These are phyloP conservation scores for Psilocybe tampanensis DNA, from an alignment of 768 basidiomycete species.

Conservation along the genomic window DNA sequence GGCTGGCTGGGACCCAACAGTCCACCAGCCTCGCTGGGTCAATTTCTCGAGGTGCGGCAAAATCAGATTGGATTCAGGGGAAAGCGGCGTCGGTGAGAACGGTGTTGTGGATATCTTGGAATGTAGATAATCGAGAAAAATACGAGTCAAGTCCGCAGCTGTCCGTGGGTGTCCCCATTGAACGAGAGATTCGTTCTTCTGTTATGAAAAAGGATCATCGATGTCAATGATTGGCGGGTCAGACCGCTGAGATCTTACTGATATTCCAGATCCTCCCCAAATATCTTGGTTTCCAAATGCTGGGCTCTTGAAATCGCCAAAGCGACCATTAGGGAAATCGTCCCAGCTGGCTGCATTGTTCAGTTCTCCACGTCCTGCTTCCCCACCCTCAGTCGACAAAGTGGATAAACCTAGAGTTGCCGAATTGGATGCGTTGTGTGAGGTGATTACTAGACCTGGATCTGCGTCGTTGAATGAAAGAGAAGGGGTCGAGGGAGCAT, in stretches of 20 bases:
- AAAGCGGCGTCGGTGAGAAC: constrained; percentile 84
- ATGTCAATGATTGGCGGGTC: neutral
- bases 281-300: constrained; percentile 84
- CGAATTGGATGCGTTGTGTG: constrained; percentile 61
- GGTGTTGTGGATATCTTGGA: constrained; percentile 78
- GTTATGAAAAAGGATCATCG: neutral
- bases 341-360: constrained; percentile 85
- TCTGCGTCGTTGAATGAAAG: constrained; percentile 27
- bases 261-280: constrained; percentile 72
- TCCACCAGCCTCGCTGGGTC: constrained; percentile 88
- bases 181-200: constrained; percentile 65
- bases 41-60: constrained; percentile 75
- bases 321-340: constrained; percentile 98
- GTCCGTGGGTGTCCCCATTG: constrained; percentile 79
- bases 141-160: constrained; percentile 66
- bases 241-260: constrained; percentile 39
- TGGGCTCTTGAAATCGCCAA: constrained; percentile 96
- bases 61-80: constrained; percentile 80
- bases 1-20: constrained; percentile 94
- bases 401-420: constrained; percentile 60
- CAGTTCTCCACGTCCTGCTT: constrained; percentile 71
- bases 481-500: constrained; percentile 34
- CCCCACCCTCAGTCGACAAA: constrained; percentile 50
- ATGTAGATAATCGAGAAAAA: constrained; percentile 83
- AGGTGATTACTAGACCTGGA: constrained; percentile 56